phyloP scores from a whole-genome alignment of 257 asterid species.

The Gynochthodes officinalis region DNA sequence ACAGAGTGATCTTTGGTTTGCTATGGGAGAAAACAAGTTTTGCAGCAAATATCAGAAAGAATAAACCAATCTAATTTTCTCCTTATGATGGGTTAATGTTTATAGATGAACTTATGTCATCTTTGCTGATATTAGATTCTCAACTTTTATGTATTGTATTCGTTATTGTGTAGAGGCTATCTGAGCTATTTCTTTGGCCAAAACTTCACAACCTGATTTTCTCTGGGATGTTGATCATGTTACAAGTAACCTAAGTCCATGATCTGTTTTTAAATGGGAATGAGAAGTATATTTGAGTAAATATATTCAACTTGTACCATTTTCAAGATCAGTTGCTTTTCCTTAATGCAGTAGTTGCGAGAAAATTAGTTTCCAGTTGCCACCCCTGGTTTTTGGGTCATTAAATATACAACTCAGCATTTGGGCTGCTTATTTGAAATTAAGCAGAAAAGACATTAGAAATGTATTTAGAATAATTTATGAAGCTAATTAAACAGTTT shows the following conservation, averaged over 20 bases:
- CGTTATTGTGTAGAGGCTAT: not conserved
- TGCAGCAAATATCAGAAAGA: not conserved
- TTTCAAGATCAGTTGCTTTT: constrained; percentile 7
- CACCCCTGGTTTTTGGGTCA: not conserved
- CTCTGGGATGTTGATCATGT: not conserved
- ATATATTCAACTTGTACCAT: not conserved
- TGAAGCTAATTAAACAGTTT: not conserved
- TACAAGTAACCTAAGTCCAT: not conserved
- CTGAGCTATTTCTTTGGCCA: not conserved
- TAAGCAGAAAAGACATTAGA: not conserved
- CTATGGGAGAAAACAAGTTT: not conserved
- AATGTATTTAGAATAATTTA: not conserved
- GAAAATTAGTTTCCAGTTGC: not conserved
- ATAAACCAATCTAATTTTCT: not conserved
- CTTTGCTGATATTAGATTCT: not conserved
- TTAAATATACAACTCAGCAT: not conserved
- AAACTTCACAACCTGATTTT: not conserved
- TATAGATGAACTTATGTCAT: not conserved
- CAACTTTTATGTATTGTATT: not conserved
- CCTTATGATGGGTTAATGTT: not conserved
- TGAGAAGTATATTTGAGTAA: too few relatives aligned
- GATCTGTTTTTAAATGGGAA: not conserved
- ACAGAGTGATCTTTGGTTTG: not conserved
- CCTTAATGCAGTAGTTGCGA: not conserved
- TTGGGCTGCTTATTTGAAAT: not conserved